Base-by-base conservation (phyloP, 257 asterid species). In the Rhazya stricta region DNA sequence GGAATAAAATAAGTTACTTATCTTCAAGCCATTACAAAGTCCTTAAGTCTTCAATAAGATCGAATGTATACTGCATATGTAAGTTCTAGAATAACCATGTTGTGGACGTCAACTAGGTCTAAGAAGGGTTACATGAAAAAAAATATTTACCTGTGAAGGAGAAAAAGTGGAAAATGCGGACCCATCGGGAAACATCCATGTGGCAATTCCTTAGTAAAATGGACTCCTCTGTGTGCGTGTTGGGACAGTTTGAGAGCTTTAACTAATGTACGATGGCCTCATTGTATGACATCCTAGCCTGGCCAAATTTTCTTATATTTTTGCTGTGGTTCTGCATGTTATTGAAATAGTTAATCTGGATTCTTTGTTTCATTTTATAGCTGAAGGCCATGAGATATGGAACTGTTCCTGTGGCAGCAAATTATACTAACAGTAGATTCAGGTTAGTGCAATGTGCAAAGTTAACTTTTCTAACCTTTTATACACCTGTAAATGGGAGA, bases 361-460 rank as follows among this genome's bases (percentile, higher is more conserved):
- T 34, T 62, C 9, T 6, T 27, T 77, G 21, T 43, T 63, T 36
- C 37, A 57, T 21, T 69, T 18, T 74, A 61, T 61, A 92, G 96
- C 84, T 90, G 78, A 92, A 92, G 90, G 93, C 97, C 73, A 69
- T 89, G 63, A 85, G 76, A 73, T 92, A 89, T 57, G 96, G 96
- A 81, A 82, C 93, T 74, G 88, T 84, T 77, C 96, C 95, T 46
- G 60, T 92, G 78, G 79, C 85, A 34, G 57, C 85, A 53, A 82
- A 86, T 75, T 72, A 36, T 60, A 43, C 82, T 5, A 67, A 75
- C 80, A 79, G 69, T 80, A 79, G 72, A 81, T 80, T 75, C 80
- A 79, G 90, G 96, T 90, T 74, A 76, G 80, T 60, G 53, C 34
- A 13, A 37, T 61, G 67, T 57, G 73, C 61, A 41, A 43, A n/a